phyloP scores from a whole-genome alignment of 768 basidiomycete genomes.

The Agaricus bisporus region DNA sequence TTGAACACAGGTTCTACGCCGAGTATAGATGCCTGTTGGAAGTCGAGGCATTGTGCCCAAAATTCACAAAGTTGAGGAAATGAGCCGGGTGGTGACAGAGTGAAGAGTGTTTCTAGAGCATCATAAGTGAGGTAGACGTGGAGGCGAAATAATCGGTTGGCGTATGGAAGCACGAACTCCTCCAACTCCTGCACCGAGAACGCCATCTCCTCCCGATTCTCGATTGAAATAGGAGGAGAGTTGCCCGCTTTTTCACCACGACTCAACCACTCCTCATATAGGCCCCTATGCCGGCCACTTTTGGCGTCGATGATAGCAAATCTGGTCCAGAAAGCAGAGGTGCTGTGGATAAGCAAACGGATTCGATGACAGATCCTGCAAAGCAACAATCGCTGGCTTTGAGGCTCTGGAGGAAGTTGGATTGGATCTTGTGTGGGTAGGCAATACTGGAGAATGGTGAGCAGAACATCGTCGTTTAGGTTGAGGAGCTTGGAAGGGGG shows the following conservation, averaged over 20 bases:
- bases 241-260: neutral
- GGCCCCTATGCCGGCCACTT: neutral
- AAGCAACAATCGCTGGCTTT: constrained; percentile 2
- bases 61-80: constrained; percentile 3
- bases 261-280: constrained; percentile 3
- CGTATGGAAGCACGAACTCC: constrained; percentile 1
- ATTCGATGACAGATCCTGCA: constrained; percentile 1
- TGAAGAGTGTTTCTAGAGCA: constrained; percentile 4
- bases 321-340: constrained; percentile 1
- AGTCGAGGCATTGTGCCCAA: constrained; percentile 1
- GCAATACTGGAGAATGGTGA: constrained; percentile 1
- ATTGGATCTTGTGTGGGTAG: neutral
- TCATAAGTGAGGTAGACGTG: constrained; percentile 7
- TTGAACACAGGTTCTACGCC: constrained; percentile 1
- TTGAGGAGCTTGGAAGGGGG: neutral
- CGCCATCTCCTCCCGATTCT: constrained; percentile 1
- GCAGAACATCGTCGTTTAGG: neutral
- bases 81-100: neutral
- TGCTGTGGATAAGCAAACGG: neutral
- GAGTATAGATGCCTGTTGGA: constrained; percentile 4
- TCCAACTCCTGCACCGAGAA: constrained; percentile 4
- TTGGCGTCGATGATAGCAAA: neutral
- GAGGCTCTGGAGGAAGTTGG: neutral
- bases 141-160: neutral
- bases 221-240: constrained; percentile 5